Evolutionary conservation across 2,329 filamentous ascomycete species (phyloP), one percentile per base, ranked within the genome.

Genomic region (Colletotrichum sp.): DNA sequence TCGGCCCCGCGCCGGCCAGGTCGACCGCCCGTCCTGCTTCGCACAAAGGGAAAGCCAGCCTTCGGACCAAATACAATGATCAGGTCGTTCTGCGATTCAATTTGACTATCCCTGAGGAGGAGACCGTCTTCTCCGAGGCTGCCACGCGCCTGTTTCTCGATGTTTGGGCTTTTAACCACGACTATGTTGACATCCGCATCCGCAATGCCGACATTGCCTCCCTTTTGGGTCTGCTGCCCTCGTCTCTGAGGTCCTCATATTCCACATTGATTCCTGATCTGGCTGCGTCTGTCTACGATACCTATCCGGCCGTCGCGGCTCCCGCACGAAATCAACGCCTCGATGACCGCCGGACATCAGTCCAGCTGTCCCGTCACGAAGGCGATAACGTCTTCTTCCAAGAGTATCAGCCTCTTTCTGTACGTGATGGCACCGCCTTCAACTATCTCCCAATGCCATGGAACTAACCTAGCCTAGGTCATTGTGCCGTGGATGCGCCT

Each of bases 81-180:
- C 93, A 98, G 84, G 89, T 98, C n/a, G 95, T 99, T 18, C 87
- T 99, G 77, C 93, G 97, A 52, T 98, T 99, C 89, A 95, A 94
- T 81, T 87, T 98, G 71, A 93, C 90, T 77, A 92, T 90, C 30
- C 84, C 89, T 4, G 89, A 92, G 24, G 95, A 98, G 81, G 93
- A 95, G 74, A 85, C 86, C 39, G 93, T 93, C 2, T 87, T 98
- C 72, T 90, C 93, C n/a, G 90, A 94, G 72, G 95, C 95, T 4
- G 90, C 93, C 1, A 90, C 94, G 76, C 91, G 92, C 21, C 90
- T 98, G 28, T 94, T 97, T 80, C 88, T 99, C 57, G 97, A 99
- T 82, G 91, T 99, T 3, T 99, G 97, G 97, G 93, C 95, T 26
- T 95, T 95, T 79, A 94, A 93, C 7, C 88, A 92, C 21, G 91